These are phyloP conservation scores for Chalciporus pseudorubinellus DNA, from an alignment of 768 basidiomycete species.

Conservation along the genomic window DNA sequence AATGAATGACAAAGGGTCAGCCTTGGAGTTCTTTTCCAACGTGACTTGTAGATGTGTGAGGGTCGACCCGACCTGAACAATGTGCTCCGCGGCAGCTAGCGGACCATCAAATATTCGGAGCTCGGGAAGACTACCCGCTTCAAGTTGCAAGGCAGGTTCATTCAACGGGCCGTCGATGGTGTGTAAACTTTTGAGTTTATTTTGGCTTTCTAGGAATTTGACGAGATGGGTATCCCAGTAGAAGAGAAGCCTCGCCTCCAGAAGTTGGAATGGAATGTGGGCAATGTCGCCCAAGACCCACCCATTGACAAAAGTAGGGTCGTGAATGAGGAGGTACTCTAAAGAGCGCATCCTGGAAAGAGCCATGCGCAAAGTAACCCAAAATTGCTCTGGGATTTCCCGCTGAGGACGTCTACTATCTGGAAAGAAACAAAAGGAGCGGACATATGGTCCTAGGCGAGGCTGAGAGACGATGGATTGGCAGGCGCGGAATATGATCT, in stretches of 20 bases:
- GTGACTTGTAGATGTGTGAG: slow-evolving; percentile 46
- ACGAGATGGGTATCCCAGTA: slow-evolving; percentile 47
- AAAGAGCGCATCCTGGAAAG: slow-evolving; percentile 45
- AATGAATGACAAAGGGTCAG: slow-evolving; percentile 32
- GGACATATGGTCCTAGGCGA: slow-evolving; percentile 42
- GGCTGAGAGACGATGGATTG: slow-evolving; percentile 35
- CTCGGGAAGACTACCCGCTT: slow-evolving; percentile 37
- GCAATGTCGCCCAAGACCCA: slow-evolving; percentile 46
- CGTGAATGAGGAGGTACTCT: slow-evolving; percentile 42
- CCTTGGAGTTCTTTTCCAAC: slow-evolving; percentile 38
- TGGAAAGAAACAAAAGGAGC: slow-evolving; percentile 41
- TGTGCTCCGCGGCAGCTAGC: slow-evolving; percentile 39
- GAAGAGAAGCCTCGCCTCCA: slow-evolving; percentile 47
- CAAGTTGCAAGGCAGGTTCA: slow-evolving; percentile 23
- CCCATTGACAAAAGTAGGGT: slow-evolving; percentile 36
- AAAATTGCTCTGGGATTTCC: slow-evolving; percentile 37
- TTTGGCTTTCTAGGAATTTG: slow-evolving; percentile 49
- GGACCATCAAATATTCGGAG: slow-evolving; percentile 48
- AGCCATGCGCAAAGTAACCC: slow-evolving; percentile 42
- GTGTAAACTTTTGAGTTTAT: slow-evolving; percentile 40
- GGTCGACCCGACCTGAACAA: slow-evolving; percentile 34
- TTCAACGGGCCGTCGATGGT: slow-evolving; percentile 24
- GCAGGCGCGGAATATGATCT: slow-evolving; percentile 37
- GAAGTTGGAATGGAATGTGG: slow-evolving; percentile 45
- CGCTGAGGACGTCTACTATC: slow-evolving; percentile 27